phyloP scores from a whole-genome alignment of 257 asterid genomes.

The Fraxinus quadrangulata region DNA sequence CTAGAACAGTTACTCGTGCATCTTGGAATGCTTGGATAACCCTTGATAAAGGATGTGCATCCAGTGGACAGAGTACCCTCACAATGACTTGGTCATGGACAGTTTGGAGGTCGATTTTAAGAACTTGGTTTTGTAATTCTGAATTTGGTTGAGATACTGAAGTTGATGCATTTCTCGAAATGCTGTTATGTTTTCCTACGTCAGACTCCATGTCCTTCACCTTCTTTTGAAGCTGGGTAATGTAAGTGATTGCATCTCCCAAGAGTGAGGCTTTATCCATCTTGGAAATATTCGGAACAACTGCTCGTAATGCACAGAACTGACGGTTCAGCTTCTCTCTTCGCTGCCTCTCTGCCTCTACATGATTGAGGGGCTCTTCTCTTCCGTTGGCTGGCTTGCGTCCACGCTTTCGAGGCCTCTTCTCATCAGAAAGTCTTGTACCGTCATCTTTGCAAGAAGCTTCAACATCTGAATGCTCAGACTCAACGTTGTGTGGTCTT shows the following conservation, averaged over 20 bases:
- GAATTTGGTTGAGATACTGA: constrained; percentile 41
- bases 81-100: constrained; percentile 49
- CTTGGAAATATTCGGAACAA: constrained; percentile 87
- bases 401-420: constrained; percentile 84
- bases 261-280: constrained; percentile 94
- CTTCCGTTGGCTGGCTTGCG: constrained; percentile 87
- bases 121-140: constrained; percentile 28
- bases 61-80: constrained; percentile 62
- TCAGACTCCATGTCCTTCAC: constrained; percentile 71
- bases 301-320: constrained; percentile 79
- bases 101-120: constrained; percentile 47
- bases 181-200: constrained; percentile 43
- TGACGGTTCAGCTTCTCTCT: constrained; percentile 87
- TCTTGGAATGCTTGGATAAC: constrained; percentile 63
- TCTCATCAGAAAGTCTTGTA: constrained; percentile 47
- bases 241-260: constrained; percentile 92
- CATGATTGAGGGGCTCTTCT: constrained; percentile 88
- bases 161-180: constrained; percentile 40
- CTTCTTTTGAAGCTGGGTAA: constrained; percentile 83
- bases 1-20: constrained; percentile 54
- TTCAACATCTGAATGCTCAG: constrained; percentile 79
- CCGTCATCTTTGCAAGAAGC: constrained; percentile 62
- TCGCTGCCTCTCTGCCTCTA: constrained; percentile 87
- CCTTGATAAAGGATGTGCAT: constrained; percentile 66
- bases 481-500: constrained; percentile 45